A percentile compares a stretch with the other conserved stretches of the same genome.
phyloP scores from a whole-genome alignment of 2,329 filamentous ascomycete species.

The Alternaria tenuissima region DNA sequence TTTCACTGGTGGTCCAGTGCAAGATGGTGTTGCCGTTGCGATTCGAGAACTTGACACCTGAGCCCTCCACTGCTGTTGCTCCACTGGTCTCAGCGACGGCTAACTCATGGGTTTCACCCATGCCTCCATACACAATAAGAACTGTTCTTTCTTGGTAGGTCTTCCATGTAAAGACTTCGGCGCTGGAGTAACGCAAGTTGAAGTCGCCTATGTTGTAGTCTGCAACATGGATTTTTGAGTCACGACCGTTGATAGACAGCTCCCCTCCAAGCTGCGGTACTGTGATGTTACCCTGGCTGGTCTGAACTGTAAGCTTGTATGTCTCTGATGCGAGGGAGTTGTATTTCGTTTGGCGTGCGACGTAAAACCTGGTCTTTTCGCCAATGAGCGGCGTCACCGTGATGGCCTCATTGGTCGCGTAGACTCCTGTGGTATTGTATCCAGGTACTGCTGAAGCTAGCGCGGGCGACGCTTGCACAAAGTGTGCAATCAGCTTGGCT shows the following conservation, averaged over 20 bases:
- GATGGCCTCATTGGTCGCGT: slow-evolving; percentile 53
- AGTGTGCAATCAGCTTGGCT: slow-evolving; percentile 76
- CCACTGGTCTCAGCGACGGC: slow-evolving; percentile 52
- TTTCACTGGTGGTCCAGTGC: slow-evolving; percentile 63
- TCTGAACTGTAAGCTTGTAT: slow-evolving; percentile 69
- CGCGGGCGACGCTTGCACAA: slow-evolving; percentile 72
- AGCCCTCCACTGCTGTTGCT: slow-evolving; percentile 49
- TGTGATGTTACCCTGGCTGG: slow-evolving; percentile 59
- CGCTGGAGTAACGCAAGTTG: slow-evolving; percentile 70
- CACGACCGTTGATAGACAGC: slow-evolving; percentile 66
- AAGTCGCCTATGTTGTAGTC: slow-evolving; percentile 69
- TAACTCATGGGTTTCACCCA: slow-evolving; percentile 68
- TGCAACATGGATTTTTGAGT: slow-evolving; percentile 71
- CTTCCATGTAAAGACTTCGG: slow-evolving; percentile 73
- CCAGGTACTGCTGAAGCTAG: slow-evolving; percentile 63
- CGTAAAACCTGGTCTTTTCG: slow-evolving; percentile 66
- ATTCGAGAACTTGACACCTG: slow-evolving; percentile 43
- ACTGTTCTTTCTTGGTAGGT: slow-evolving; percentile 64
- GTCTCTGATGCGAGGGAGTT: slow-evolving; percentile 61
- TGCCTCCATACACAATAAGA: slow-evolving; percentile 68
- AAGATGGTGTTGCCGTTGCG: slow-evolving; percentile 56
- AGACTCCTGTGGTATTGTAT: slow-evolving; percentile 28
- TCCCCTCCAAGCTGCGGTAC: slow-evolving; percentile 65
- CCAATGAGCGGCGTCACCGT: slow-evolving; percentile 68
- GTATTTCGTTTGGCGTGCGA: slow-evolving; percentile 70